A percentile compares a stretch with the other conserved stretches of the same genome.
Conservation (phyloP, 306 rosid genomes). For the Sindora glabra region DNA sequence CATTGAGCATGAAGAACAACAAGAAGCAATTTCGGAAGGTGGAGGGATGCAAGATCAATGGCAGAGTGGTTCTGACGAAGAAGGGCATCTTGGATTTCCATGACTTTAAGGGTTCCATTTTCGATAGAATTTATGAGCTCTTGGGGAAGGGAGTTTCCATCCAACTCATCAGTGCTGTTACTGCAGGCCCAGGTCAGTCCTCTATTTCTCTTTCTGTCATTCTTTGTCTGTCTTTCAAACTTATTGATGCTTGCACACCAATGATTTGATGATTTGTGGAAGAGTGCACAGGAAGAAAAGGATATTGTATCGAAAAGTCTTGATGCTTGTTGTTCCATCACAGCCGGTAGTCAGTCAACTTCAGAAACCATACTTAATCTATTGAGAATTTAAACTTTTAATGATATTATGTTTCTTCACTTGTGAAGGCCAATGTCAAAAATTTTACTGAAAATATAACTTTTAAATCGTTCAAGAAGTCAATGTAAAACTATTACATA, state of each 20-base stretch:
- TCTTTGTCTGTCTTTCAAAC: too few species aligned
- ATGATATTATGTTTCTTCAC: too few species aligned
- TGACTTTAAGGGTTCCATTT: conserved; percentile 54
- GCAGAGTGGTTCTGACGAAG: conserved; percentile 63
- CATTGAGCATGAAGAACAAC: conserved; percentile 8
- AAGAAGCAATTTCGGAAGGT: conserved; percentile 7
- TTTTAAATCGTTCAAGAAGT: too few species aligned
- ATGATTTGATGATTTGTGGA: neutral
- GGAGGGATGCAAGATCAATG: conserved; percentile 34
- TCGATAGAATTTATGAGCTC: conserved; percentile 74
- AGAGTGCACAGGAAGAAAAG: conserved; percentile 4
- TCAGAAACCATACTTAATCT: neutral
- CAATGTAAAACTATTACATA: too few species aligned
- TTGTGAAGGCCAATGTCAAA: too few species aligned
- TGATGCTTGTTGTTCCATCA: neutral
- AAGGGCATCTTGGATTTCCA: conserved; percentile 62
- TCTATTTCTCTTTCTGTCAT: neutral
- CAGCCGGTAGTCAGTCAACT: neutral
- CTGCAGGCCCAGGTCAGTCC: conserved; percentile 53
- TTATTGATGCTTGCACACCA: neutral
- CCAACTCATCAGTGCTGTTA: conserved; percentile 55
- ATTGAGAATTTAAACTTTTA: too few species aligned
- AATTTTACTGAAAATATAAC: too few species aligned
- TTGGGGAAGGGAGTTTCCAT: conserved; percentile 76
- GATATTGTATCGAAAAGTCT: neutral